A percentile compares a stretch with the other conserved stretches of the same genome.
phyloP scores from a whole-genome alignment of 129 eudicot genomes.

The Flaveria robusta region DNA sequence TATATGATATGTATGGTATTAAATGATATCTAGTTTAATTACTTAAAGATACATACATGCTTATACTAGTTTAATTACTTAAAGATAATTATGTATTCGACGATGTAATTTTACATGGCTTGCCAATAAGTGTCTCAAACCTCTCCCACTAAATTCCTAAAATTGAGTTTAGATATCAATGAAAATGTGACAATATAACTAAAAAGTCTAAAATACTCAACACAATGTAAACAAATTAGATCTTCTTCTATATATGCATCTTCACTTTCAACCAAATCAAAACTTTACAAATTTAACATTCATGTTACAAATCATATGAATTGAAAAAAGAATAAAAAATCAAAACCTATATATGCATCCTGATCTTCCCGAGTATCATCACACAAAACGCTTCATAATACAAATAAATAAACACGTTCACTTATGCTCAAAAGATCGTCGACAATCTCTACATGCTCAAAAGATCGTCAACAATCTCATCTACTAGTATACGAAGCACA shows the following conservation, averaged over 20 bases:
- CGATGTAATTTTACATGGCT: no score
- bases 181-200: not conserved
- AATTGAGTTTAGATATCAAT: not conserved
- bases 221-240: not conserved
- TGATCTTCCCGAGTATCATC: not conserved
- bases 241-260: not conserved
- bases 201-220: not conserved
- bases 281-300: not conserved
- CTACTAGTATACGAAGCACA: slow-evolving; percentile 59
- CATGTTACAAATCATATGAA: not conserved
- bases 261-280: not conserved
- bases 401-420: slow-evolving; percentile 30
- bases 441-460: slow-evolving; percentile 19
- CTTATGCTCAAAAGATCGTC: not conserved
- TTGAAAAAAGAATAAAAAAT: not conserved
- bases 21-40: no score
- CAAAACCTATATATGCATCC: slow-evolving; percentile 4
- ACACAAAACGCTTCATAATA: slow-evolving; percentile 15
- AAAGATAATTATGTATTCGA: no score
- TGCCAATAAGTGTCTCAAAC: no score
- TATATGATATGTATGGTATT: no score
- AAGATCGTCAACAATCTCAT: slow-evolving; percentile 58
- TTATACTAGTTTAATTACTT: no score
- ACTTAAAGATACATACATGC: no score
- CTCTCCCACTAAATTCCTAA: no score